Conservation (phyloP, 768 basidiomycete species). For the Russula vinacea region DNA sequence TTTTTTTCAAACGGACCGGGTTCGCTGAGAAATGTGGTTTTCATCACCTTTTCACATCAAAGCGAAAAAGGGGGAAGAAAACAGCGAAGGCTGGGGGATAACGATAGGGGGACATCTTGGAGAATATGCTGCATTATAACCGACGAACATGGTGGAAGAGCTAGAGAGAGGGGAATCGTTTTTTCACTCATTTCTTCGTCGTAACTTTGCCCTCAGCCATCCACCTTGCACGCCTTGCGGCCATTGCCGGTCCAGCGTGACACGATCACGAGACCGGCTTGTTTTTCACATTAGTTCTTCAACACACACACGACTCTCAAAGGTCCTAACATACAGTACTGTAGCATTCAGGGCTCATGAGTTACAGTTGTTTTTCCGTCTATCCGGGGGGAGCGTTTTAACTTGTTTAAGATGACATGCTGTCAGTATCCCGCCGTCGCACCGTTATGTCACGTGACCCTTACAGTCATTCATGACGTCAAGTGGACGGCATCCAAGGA, state of each 20-base stretch:
- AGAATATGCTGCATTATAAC: conserved; percentile 21
- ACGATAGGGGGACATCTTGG: conserved; percentile 1
- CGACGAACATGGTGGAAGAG: conserved; percentile 23
- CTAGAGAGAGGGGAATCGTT: conserved; percentile 20
- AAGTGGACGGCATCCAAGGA: not conserved
- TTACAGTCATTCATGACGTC: not conserved
- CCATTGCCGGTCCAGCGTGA: conserved; percentile 25
- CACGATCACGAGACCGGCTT: conserved; percentile 19
- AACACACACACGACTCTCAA: not conserved
- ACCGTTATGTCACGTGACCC: not conserved
- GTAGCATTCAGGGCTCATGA: not conserved
- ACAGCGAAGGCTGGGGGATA: not conserved
- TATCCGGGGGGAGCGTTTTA: not conserved
- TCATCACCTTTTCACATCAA: conserved; percentile 13
- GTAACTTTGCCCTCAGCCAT: conserved; percentile 23
- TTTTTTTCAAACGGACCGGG: conserved; percentile 18
- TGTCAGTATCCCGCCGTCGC: not conserved
- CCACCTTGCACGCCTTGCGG: conserved; percentile 28
- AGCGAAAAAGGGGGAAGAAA: conserved; percentile 7
- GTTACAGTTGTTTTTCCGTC: not conserved
- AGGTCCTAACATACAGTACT: not conserved
- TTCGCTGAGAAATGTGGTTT: not conserved
- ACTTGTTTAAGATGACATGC: not conserved
- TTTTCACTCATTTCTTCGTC: conserved; percentile 28
- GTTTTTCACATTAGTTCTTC: not conserved